These are phyloP conservation scores for Arabidopsis hybrid DNA, from an alignment of 441 rosid genomes.

Conservation along the genomic window DNA sequence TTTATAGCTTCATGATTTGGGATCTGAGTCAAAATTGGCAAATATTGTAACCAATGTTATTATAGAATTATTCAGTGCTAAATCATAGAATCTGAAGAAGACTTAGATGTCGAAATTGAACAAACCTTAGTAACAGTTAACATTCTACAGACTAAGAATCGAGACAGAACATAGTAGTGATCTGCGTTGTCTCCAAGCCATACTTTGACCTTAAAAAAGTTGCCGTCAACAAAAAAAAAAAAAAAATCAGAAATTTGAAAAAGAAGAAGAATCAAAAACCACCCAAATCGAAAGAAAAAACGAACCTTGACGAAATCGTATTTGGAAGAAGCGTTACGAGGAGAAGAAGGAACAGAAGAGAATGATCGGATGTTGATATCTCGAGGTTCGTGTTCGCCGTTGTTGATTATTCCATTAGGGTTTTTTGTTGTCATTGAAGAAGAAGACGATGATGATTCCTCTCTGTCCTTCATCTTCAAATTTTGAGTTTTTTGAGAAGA, in stretches of 20 bases:
- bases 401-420: conserved; percentile 15
- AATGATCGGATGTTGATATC: conserved; percentile 51
- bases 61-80: neutral
- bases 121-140: conserved; percentile 95
- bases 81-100: neutral
- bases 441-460: conserved; percentile 41
- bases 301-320: conserved; percentile 97
- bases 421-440: conserved; percentile 28
- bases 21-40: conserved; percentile 55
- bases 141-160: conserved; percentile 95
- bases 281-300: neutral
- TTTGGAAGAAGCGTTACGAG: conserved; percentile 94
- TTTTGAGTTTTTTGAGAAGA: neutral
- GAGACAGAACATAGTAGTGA: conserved; percentile 95
- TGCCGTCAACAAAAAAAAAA: neutral
- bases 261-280: neutral
- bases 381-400: conserved; percentile 35
- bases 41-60: neutral
- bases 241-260: neutral
- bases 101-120: neutral
- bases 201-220: conserved; percentile 74
- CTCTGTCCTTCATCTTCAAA: conserved; percentile 34
- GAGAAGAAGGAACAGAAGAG: conserved; percentile 60
- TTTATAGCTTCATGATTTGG: conserved; percentile 97
- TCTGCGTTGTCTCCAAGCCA: conserved; percentile 98